These are phyloP conservation scores for Leccinum laetum DNA, from an alignment of 1,284 basidiomycete species.

Conservation along the genomic window DNA sequence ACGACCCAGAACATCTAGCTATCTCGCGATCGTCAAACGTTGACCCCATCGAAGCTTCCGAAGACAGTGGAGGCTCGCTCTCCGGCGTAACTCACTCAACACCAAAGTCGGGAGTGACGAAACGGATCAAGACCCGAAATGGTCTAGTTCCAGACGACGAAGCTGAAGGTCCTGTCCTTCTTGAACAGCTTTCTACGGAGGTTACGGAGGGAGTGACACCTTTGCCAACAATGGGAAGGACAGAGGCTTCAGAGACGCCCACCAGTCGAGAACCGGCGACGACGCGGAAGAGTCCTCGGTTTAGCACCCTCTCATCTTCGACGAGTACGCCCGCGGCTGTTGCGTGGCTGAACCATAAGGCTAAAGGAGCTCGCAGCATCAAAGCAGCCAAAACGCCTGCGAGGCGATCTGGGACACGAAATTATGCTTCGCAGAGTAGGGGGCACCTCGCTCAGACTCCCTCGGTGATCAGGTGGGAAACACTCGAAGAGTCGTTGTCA, in stretches of 20 bases:
- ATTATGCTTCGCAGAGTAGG: constrained; percentile 1
- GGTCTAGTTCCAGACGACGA: constrained; percentile 28
- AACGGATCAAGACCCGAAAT: constrained; percentile 38
- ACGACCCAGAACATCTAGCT: constrained; percentile 24
- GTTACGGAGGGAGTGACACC: constrained; percentile 3
- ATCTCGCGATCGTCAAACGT: constrained; percentile 1
- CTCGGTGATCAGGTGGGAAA: constrained; percentile 25
- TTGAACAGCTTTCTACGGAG: constrained; percentile 12
- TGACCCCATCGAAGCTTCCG: constrained; percentile 31
- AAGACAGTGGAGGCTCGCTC: constrained; percentile 8
- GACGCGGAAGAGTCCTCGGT: constrained; percentile 16
- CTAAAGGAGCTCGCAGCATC: constrained; percentile 1
- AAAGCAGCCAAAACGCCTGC: constrained; percentile 16
- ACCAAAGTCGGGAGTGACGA: constrained; percentile 30
- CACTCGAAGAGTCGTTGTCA: constrained; percentile 19
- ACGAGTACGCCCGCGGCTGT: constrained; percentile 11
- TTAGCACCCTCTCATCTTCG: constrained; percentile 6
- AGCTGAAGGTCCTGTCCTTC: constrained; percentile 17
- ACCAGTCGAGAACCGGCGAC: constrained; percentile 11
- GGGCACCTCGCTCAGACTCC: constrained; percentile 7
- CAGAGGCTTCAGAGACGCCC: background rate
- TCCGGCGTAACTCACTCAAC: constrained; percentile 13
- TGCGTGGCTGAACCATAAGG: constrained; percentile 2
- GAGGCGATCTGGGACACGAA: constrained; percentile 6
- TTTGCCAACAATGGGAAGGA: constrained; percentile 4